A percentile compares a stretch with the other conserved stretches of the same genome.
phyloP scores from a whole-genome alignment of 1,284 basidiomycete genomes.

The Waitea zeae region DNA sequence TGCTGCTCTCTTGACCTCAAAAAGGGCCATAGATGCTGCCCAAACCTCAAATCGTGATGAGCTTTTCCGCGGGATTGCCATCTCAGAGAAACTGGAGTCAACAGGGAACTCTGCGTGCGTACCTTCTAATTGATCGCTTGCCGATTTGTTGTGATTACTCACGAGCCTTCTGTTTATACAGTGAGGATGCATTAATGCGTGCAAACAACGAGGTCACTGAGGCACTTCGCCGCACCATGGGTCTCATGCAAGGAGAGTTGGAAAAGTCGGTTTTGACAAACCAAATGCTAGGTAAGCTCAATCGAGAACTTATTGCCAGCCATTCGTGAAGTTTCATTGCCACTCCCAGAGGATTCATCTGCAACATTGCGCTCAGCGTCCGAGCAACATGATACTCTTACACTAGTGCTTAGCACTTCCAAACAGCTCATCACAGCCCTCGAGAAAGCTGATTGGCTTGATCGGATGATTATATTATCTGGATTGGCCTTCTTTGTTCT shows the following conservation, averaged over 20 bases:
- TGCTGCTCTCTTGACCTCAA: conserved; percentile 49
- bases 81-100: conserved; percentile 23
- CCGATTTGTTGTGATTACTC: too few relatives aligned
- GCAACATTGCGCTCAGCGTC: conserved; percentile 59
- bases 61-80: conserved; percentile 32
- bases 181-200: conserved; percentile 76
- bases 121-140: background rate
- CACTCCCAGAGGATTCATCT: conserved; percentile 67
- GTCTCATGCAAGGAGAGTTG: conserved; percentile 78
- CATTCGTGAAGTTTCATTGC: background rate
- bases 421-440: conserved; percentile 72
- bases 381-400: conserved; percentile 64
- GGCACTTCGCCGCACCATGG: conserved; percentile 68
- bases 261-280: conserved; percentile 73
- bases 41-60: conserved; percentile 42
- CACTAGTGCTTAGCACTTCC: conserved; percentile 58
- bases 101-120: conserved; percentile 5
- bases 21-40: conserved; percentile 48
- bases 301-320: conserved; percentile 1
- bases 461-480: conserved; percentile 67
- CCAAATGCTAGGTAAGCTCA: conserved; percentile 63
- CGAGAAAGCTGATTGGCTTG: conserved; percentile 82
- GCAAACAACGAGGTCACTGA: conserved; percentile 80
- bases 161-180: too few relatives aligned
- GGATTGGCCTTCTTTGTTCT: conserved; percentile 71